Evolutionary conservation across 441 rosid species (phyloP).

Genomic region (Francoa sonchifolia): DNA sequence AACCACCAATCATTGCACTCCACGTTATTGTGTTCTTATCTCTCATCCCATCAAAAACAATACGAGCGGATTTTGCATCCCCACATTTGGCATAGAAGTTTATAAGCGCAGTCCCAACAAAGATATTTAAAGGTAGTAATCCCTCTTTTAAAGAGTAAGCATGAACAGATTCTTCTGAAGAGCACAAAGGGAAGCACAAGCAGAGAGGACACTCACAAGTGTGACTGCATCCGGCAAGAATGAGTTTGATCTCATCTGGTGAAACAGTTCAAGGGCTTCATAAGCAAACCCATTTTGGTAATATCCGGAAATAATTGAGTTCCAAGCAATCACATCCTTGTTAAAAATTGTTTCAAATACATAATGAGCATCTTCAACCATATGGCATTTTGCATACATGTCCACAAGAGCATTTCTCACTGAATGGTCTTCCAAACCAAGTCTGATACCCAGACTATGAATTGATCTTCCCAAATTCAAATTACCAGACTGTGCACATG

Average conservation of each 20-base stretch:
- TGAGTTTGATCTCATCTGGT: slow-evolving; percentile 28
- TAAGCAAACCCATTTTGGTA: slow-evolving; percentile 36
- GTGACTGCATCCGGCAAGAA: slow-evolving; percentile 48
- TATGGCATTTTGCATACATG: slow-evolving; percentile 47
- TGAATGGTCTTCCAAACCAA: slow-evolving; percentile 30
- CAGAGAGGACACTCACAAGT: slow-evolving; percentile 38
- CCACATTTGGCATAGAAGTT: slow-evolving; percentile 62
- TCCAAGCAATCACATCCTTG: slow-evolving; percentile 46
- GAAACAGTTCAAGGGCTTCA: slow-evolving; percentile 33
- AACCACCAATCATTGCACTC: slow-evolving; percentile 62
- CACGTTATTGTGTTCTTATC: slow-evolving; percentile 44
- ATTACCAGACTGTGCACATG: slow-evolving; percentile 34
- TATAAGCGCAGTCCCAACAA: slow-evolving; percentile 46
- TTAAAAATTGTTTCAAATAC: slow-evolving; percentile 29
- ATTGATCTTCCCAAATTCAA: slow-evolving; percentile 29
- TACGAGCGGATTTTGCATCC: slow-evolving; percentile 45
- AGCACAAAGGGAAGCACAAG: slow-evolving; percentile 36
- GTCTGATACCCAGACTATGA: slow-evolving; percentile 39
- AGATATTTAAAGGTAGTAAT: slow-evolving; percentile 29
- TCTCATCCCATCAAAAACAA: slow-evolving; percentile 33
- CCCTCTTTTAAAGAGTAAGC: slow-evolving; percentile 43
- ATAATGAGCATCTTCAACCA: slow-evolving; percentile 27
- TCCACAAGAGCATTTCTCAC: slow-evolving; percentile 44
- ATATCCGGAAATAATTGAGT: slow-evolving; percentile 45
- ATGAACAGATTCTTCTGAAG: slow-evolving; percentile 51